These are phyloP conservation scores for Acanthamoeba sp. DNA, from an alignment of 208 protist species.

Conservation along the genomic window DNA sequence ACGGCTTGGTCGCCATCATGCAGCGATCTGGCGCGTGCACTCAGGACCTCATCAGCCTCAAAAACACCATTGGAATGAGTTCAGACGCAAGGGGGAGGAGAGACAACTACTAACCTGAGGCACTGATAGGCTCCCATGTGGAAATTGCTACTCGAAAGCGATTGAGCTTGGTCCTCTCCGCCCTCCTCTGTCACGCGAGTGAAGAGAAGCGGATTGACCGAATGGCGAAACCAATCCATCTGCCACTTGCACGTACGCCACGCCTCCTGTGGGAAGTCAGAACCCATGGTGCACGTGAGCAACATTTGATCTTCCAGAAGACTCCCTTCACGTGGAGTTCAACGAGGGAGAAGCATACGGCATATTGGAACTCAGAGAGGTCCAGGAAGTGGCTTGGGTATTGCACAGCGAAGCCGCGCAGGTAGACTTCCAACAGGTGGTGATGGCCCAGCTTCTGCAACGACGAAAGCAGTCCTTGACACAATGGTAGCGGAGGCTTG, in stretches of 20 bases:
- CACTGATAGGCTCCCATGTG: conserved; percentile 74
- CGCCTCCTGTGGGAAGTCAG: conserved; percentile 9
- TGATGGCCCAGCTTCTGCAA: conserved; percentile 75
- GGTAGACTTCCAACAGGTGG: conserved; percentile 70
- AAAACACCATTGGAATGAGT: no score
- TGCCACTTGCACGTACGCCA: conserved; percentile 79
- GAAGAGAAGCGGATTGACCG: conserved; percentile 28
- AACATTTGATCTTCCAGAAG: neutral
- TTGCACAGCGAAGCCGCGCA: conserved; percentile 65
- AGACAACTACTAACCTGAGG: neutral
- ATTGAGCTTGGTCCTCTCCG: neutral
- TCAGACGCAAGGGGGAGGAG: neutral
- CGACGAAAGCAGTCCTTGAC: conserved; percentile 63
- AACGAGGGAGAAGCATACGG: neutral
- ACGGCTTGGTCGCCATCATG: conserved; percentile 60
- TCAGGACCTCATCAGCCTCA: no score
- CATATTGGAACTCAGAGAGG: conserved; percentile 79
- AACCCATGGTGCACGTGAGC: neutral
- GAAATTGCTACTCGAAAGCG: neutral
- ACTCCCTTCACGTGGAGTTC: neutral
- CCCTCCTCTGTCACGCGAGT: neutral
- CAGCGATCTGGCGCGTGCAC: conserved; percentile 49
- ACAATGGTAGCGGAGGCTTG: conserved; percentile 10
- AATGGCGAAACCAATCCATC: conserved; percentile 69
- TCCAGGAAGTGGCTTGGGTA: conserved; percentile 33